These are phyloP conservation scores for Leccinum griseonigrum DNA, from an alignment of 1,284 basidiomycete genomes.

Conservation along the genomic window DNA sequence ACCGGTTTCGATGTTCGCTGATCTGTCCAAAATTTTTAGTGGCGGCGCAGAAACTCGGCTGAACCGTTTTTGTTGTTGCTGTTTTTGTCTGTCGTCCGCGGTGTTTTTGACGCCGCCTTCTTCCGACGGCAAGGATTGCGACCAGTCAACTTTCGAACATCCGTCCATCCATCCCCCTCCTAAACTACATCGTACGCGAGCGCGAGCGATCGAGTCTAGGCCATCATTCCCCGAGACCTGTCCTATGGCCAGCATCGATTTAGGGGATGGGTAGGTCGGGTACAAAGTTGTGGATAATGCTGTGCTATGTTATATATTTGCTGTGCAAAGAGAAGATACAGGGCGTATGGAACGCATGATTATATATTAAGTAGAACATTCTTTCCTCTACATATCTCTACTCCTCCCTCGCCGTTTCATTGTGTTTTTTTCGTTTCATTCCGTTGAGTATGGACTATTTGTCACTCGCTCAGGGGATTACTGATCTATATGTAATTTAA, in stretches of 20 bases:
- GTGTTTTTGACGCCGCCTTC: neutral
- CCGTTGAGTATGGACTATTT: slow-evolving; percentile 30
- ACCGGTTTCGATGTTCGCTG: slow-evolving; percentile 10
- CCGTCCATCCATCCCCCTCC: neutral
- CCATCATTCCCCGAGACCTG: slow-evolving; percentile 7
- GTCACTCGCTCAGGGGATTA: slow-evolving; percentile 18
- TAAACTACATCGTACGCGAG: neutral
- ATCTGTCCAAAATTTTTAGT: slow-evolving; percentile 20
- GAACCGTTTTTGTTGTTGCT: slow-evolving; percentile 18
- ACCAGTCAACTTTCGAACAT: neutral
- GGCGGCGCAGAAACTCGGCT: slow-evolving; percentile 26
- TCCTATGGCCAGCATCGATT: slow-evolving; percentile 11
- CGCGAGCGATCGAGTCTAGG: neutral
- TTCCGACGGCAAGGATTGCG: slow-evolving; percentile 22
- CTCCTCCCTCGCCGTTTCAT: neutral
- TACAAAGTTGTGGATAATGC: slow-evolving; percentile 1
- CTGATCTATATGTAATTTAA: slow-evolving; percentile 32
- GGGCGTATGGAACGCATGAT: slow-evolving; percentile 13
- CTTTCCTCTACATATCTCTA: neutral
- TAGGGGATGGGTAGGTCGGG: slow-evolving; percentile 1
- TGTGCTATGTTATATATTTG: slow-evolving; percentile 6
- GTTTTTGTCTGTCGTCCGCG: neutral
- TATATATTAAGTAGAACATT: slow-evolving; percentile 9
- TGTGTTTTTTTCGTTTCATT: slow-evolving; percentile 14
- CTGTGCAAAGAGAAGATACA: slow-evolving; percentile 13